Evolutionary conservation across 345 rosid genomes (phyloP).

Genomic region (Mallotus nudiflorus): DNA sequence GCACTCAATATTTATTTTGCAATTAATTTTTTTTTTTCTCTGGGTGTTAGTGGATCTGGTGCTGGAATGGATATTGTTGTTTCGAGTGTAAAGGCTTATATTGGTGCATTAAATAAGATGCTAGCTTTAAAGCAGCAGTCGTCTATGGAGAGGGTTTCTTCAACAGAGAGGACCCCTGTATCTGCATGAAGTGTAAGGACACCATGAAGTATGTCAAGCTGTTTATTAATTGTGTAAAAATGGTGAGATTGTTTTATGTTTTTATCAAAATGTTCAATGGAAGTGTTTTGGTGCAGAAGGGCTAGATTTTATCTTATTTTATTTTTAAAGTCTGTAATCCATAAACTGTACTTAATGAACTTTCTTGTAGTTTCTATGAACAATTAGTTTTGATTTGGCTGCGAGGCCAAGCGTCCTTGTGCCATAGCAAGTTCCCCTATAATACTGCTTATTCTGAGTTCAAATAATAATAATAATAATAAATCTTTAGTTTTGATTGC

Average conservation of each 20-base stretch:
- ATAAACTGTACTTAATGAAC: no score
- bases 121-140: constrained; percentile 50
- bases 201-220: neutral
- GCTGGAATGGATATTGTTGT: constrained; percentile 87
- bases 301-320: no score
- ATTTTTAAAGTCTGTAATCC: no score
- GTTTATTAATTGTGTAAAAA: neutral
- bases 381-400: no score
- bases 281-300: neutral
- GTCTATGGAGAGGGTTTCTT: constrained; percentile 28
- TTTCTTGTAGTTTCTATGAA: no score
- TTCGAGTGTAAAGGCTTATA: constrained; percentile 88
- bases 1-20: neutral
- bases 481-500: no score
- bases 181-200: constrained; percentile 38
- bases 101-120: constrained; percentile 90
- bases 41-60: constrained; percentile 67
- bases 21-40: neutral
- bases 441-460: no score
- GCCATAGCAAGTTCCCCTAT: no score
- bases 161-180: constrained; percentile 32
- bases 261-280: neutral
- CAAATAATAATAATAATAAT: no score
- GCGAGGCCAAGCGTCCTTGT: no score
- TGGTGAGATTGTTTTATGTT: no score